These are phyloP conservation scores for Aquilaria sinensis DNA, from an alignment of 345 rosid genomes.

Conservation along the genomic window DNA sequence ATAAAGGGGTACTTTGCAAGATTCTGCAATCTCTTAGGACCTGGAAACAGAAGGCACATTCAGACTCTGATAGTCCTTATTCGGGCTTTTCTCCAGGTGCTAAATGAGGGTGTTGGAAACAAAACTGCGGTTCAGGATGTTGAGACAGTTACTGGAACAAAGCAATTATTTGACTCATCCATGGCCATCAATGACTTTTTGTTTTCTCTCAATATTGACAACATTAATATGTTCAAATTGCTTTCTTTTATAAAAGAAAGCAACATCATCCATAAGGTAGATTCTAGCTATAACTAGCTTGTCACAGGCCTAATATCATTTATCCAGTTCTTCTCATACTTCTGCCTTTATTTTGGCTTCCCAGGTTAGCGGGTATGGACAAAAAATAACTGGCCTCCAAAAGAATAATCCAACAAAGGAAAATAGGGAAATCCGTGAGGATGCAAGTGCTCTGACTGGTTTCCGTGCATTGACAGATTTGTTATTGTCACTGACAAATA, in stretches of 20 bases:
- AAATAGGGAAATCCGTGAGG: constrained; percentile 29
- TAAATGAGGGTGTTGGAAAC: constrained; percentile 31
- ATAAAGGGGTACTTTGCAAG: constrained; percentile 66
- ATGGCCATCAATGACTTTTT: constrained; percentile 80
- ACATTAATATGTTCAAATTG: constrained; percentile 82
- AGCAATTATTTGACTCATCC: constrained; percentile 37
- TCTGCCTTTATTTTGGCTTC: constrained; percentile 10
- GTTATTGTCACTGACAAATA: constrained; percentile 64
- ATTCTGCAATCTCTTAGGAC: constrained; percentile 63
- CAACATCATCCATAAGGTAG: constrained; percentile 85
- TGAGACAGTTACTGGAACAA: constrained; percentile 25
- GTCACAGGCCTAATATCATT: constrained; percentile 6
- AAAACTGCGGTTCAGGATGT: constrained; percentile 25
- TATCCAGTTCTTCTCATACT: constrained; percentile 5
- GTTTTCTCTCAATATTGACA: constrained; percentile 77
- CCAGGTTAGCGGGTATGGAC: constrained; percentile 82
- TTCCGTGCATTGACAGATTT: constrained; percentile 68
- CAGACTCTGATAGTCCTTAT: constrained; percentile 76
- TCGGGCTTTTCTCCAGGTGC: constrained; percentile 52
- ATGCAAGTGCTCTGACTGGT: constrained; percentile 55
- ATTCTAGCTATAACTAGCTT: constrained; percentile 10
- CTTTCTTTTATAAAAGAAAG: constrained; percentile 70
- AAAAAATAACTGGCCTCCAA: constrained; percentile 40
- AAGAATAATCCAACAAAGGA: constrained; percentile 28
- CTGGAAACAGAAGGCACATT: constrained; percentile 90